Evolutionary conservation across 1,284 basidiomycete species (phyloP), one percentile per base, ranked within the genome.

Genomic region (Cerioporus squamosus): DNA sequence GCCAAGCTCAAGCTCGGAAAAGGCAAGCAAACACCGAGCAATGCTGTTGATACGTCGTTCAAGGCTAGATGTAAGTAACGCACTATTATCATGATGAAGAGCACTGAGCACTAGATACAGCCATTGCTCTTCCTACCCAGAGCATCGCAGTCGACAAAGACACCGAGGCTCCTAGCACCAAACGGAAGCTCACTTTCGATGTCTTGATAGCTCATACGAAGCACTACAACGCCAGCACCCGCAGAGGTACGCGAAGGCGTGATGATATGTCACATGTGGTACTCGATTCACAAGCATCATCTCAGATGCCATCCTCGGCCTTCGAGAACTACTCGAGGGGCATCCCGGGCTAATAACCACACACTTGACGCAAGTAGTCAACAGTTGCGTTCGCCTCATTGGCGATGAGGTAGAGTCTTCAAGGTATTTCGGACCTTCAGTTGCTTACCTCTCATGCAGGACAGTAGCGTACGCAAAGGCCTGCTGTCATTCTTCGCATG

Each of bases 1-100:
- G 88, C 93, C 23, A 98, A 94, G 74, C 83, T 97, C 46, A 98
- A 97, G 76, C 90, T 99, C 50, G 97, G 97, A 36, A 98, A 97
- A 74, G 94, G 93, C 48, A 98, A 97, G 74, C 87, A 92, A 70
- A 70, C 79, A 8, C 82, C 94, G 9, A 84, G 78, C 52, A 98
- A 98, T 83, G 92, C 87, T 9, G 87, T 97, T 63, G 94, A 98
- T 74, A 98, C 96, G 1, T 95, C 95, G 0, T 98, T 97, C 85
- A 97, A 95, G 74, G 88, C 94, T 44, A 84, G 93, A 64, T 94
- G 94, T 95, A 59, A 70, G 82, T 20, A n/a, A 18, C 42, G 15
- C 7, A 33, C 44, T 1, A 12, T 14, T 24, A 22, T 10, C 17
- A 17, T 22, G 42, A 38, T n/a, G n/a, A 26, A 5, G 31, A 15